Percentiles rank a stretch among this genome's conserved stretches.
Evolutionary conservation across 495 filamentous ascomycete species (phyloP).

Genomic region (Xylaria grammica): DNA sequence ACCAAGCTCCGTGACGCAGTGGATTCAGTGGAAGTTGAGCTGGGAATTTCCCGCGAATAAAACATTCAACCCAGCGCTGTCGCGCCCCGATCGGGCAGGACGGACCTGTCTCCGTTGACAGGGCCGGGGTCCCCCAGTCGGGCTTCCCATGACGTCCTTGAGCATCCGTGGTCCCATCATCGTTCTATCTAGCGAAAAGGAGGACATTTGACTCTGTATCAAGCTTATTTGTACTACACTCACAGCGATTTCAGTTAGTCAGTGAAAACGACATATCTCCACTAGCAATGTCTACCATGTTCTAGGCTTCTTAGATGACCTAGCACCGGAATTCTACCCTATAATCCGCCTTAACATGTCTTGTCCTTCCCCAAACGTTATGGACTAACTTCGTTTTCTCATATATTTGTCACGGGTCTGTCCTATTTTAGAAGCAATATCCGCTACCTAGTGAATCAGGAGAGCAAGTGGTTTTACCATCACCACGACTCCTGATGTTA

Average conservation of each 20-base stretch:
- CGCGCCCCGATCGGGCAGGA: conserved; percentile 17
- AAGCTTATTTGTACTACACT: not conserved
- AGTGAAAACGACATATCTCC: not conserved
- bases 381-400: not conserved
- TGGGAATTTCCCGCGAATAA: conserved; percentile 26
- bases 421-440: not conserved
- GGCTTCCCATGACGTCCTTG: not conserved
- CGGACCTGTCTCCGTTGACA: conserved; percentile 12
- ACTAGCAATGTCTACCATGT: not conserved
- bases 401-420: not conserved
- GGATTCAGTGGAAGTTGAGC: conserved; percentile 8
- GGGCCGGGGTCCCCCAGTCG: conserved; percentile 13
- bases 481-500: too few relatives aligned
- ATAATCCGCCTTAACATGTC: not conserved
- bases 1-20: conserved; percentile 1
- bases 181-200: not conserved
- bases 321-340: not conserved
- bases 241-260: not conserved
- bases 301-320: not conserved
- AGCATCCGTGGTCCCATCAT: not conserved
- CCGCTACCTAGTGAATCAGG: not conserved
- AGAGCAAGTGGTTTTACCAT: not conserved
- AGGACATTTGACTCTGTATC: not conserved
- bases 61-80: not conserved
- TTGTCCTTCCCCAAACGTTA: not conserved